Evolutionary conservation across 768 basidiomycete genomes (phyloP).

Genomic region (Tubosaeta sp.): DNA sequence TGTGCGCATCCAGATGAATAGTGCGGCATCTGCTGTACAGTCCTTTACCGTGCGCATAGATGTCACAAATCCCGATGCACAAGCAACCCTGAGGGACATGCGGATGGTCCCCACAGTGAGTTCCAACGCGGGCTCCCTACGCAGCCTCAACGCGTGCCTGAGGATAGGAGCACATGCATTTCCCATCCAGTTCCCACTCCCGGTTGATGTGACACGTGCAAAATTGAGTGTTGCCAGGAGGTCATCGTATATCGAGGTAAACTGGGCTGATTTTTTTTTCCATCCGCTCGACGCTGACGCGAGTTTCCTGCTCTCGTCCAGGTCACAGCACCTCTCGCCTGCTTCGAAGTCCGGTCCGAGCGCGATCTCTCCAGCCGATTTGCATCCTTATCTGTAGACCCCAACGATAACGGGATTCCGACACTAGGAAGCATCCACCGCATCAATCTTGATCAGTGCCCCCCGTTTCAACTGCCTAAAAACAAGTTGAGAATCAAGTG

Average conservation of each 20-base stretch:
- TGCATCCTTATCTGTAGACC: slow-evolving; percentile 16
- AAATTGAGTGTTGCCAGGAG: slow-evolving; percentile 48
- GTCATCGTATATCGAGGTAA: slow-evolving; percentile 44
- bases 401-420: slow-evolving; percentile 3
- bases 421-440: slow-evolving; percentile 38
- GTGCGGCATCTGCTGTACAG: neutral
- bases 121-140: neutral
- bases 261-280: neutral
- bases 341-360: slow-evolving; percentile 19
- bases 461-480: slow-evolving; percentile 23
- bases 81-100: slow-evolving; percentile 6
- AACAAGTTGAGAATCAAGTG: slow-evolving; percentile 17
- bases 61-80: slow-evolving; percentile 17
- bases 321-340: slow-evolving; percentile 19
- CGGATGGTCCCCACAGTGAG: slow-evolving; percentile 6
- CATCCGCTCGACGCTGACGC: neutral
- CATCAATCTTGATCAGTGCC: slow-evolving; percentile 34
- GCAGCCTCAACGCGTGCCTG: slow-evolving; percentile 3
- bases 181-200: slow-evolving; percentile 40
- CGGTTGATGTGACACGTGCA: slow-evolving; percentile 33
- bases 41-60: slow-evolving; percentile 18
- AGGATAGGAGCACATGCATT: slow-evolving; percentile 13
- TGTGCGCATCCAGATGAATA: slow-evolving; percentile 15
- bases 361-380: slow-evolving; percentile 22
- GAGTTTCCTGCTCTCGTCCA: neutral